A percentile compares a stretch with the other conserved stretches of the same genome.
These are phyloP conservation scores for Podospora conica DNA, from an alignment of 495 filamentous ascomycete genomes.

Conservation along the genomic window DNA sequence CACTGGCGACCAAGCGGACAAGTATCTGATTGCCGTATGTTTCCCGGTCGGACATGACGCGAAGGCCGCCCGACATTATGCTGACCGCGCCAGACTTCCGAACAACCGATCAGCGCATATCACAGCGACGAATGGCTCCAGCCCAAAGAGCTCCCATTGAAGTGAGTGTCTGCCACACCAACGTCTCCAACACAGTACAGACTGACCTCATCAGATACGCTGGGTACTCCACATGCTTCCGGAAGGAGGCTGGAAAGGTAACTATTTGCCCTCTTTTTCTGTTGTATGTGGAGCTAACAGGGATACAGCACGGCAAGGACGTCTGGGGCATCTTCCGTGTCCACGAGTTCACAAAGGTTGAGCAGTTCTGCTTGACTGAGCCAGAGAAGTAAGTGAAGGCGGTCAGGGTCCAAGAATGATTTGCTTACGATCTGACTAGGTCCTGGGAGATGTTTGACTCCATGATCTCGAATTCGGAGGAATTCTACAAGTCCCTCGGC, in stretches of 20 bases:
- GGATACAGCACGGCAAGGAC: slow-evolving; percentile 69
- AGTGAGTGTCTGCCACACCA: slow-evolving; percentile 39
- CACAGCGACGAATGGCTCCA: slow-evolving; percentile 92
- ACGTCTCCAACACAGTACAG: slow-evolving; percentile 22
- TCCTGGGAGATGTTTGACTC: slow-evolving; percentile 89
- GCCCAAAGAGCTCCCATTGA: slow-evolving; percentile 77
- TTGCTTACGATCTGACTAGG: slow-evolving; percentile 7
- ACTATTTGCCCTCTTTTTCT: neutral
- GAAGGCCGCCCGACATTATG: neutral
- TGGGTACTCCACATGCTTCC: slow-evolving; percentile 89
- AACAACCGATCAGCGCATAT: slow-evolving; percentile 88
- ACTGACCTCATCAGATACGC: slow-evolving; percentile 51
- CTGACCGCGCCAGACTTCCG: slow-evolving; percentile 55
- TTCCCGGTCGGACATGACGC: neutral
- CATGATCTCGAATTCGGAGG: slow-evolving; percentile 86
- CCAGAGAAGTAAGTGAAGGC: slow-evolving; percentile 59
- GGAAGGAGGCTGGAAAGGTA: slow-evolving; percentile 78
- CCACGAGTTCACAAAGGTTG: slow-evolving; percentile 97
- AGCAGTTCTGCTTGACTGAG: slow-evolving; percentile 91
- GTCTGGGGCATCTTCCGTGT: slow-evolving; percentile 98
- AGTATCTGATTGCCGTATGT: slow-evolving; percentile 79
- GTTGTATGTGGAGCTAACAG: neutral
- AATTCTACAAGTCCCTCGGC: slow-evolving; percentile 85
- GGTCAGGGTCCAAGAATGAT: neutral
- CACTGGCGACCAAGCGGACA: slow-evolving; percentile 75